Conservation (phyloP, 202 grass and related monocot species). For the Hordeum pubiflorum region DNA sequence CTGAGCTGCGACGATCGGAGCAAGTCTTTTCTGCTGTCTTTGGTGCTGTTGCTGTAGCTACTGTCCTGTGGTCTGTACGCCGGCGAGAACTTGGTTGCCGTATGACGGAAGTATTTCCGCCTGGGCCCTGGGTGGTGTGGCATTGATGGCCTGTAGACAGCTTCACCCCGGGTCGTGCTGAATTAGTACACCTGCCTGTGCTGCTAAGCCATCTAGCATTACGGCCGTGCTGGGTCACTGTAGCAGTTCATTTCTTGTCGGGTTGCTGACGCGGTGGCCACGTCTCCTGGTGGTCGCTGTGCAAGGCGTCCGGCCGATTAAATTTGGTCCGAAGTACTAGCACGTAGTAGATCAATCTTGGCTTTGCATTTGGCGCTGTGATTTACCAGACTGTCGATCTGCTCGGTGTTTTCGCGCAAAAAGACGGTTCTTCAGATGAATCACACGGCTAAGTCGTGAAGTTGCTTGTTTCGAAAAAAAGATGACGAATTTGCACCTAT, state of each 20-base stretch:
- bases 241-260: neutral
- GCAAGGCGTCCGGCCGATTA: neutral
- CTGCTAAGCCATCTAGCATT: neutral
- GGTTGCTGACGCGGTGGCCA: conserved; percentile 1
- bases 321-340: neutral
- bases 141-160: neutral
- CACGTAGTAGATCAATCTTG: neutral
- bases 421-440: neutral
- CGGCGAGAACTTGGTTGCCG: neutral
- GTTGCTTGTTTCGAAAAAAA: too few species aligned
- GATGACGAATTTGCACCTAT: too few species aligned
- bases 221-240: neutral
- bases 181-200: conserved; percentile 35
- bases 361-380: neutral
- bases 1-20: neutral
- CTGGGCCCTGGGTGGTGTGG: neutral
- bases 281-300: neutral
- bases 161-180: neutral
- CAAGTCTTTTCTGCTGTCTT: neutral
- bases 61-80: neutral
- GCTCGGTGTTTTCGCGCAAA: neutral
- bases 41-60: neutral
- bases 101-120: neutral
- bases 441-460: too few species aligned
- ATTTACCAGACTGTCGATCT: neutral